Evolutionary conservation across 768 basidiomycete species (phyloP).

Genomic region (Pisolithus tinctorius): DNA sequence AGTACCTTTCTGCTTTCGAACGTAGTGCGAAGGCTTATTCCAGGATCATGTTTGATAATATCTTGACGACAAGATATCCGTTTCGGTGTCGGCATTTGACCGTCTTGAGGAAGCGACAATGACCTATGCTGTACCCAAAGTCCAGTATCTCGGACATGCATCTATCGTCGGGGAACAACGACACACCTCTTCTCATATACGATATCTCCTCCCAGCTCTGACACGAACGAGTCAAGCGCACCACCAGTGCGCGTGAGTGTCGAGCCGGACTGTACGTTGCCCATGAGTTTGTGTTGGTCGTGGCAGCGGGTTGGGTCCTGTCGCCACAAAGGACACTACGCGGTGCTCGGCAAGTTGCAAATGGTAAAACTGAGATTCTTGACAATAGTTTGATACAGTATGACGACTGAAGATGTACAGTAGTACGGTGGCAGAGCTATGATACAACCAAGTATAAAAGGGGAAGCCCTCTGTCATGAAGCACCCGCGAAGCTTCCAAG

Average conservation of each 20-base stretch:
- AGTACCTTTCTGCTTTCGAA: constrained; percentile 71
- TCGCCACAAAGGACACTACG: no score
- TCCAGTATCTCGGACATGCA: not conserved
- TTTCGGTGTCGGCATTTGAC: constrained; percentile 83
- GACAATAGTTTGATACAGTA: no score
- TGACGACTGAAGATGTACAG: no score
- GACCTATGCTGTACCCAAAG: constrained; percentile 18
- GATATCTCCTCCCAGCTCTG: constrained; percentile 81
- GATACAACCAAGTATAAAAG: no score
- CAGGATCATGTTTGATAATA: constrained; percentile 94
- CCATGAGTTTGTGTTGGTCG: constrained; percentile 41
- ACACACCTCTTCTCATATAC: constrained; percentile 87
- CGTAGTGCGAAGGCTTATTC: constrained; percentile 70
- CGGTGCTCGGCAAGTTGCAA: no score
- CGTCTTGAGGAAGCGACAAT: constrained; percentile 53
- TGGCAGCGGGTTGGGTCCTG: not conserved
- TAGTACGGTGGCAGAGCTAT: no score
- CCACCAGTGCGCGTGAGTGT: constrained; percentile 67
- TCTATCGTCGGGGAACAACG: not conserved
- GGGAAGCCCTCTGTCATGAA: no score
- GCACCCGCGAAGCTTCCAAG: no score
- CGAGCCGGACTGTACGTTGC: constrained; percentile 69
- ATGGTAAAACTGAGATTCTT: no score
- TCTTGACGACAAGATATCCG: constrained; percentile 84
- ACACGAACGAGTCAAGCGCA: constrained; percentile 85